Evolutionary conservation across 768 basidiomycete genomes (phyloP), one percentile per base, ranked within the genome.

Genomic region (Pleurotus ostreatus): DNA sequence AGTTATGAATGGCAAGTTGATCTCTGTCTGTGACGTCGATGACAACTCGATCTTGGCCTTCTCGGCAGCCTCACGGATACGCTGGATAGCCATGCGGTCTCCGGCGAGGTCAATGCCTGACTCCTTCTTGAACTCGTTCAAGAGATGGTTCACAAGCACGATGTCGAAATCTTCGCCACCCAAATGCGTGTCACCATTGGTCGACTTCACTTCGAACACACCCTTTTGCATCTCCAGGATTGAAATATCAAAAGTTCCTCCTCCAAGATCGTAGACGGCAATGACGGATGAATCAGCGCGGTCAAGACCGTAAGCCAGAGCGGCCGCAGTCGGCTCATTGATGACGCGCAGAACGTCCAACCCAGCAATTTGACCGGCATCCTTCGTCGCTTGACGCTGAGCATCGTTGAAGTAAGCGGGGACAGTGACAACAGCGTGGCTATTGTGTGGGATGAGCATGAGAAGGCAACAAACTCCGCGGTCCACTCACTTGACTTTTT

Each of bases 401-500:
- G 97, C 95, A 68, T 99, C 97, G 71, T 99, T 99, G 84, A 98
- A 99, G 77, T 98, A 98, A 0, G 96, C 95, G 0, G 96, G 97
- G 26, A 98, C 96, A 12, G 95, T 98, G 65, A 98, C 78, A 64
- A 98, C 95, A 23, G 89, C 89, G 54, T 92, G 85, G 64, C 88
- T 91, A 40, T 22, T 16, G 5, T 44, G 5, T 1, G 41, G 30
- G 49, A 57, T 39, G 53, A 52, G n/a, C 53, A 57, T 65, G 38
- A 45, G 30, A 49, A 47, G 25, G 2, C 12, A 53, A 15, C 15
- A 9, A 44, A n/a, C 23, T 13, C 45, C 3, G n/a, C 25, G 18
- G 30, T 15, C 40, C 63, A 85, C 94, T 77, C 79, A 95, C 89
- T 89, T 95, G 76, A 98, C 84, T 62, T 85, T 86, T 76, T 95